phyloP scores from a whole-genome alignment of 306 rosid genomes.

The Trifolium repens region DNA sequence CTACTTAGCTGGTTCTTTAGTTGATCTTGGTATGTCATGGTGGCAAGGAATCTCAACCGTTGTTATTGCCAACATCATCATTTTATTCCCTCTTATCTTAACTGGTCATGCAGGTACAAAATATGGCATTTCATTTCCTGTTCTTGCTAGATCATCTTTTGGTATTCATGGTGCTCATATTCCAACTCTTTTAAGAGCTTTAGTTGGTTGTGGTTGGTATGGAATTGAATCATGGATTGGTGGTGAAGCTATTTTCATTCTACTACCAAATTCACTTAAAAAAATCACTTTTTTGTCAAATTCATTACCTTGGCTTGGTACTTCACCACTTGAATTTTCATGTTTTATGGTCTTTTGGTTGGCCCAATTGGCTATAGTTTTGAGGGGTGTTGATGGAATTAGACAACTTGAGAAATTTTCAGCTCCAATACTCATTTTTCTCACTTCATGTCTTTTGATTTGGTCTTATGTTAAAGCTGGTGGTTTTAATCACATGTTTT shows the following conservation, averaged over 20 bases:
- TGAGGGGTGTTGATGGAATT: slow-evolving; percentile 89
- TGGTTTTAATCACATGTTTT: slow-evolving; percentile 78
- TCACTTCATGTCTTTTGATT: slow-evolving; percentile 59
- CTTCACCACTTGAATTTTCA: slow-evolving; percentile 79
- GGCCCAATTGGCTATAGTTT: slow-evolving; percentile 67
- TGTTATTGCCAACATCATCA: slow-evolving; percentile 63
- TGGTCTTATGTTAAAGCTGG: slow-evolving; percentile 80
- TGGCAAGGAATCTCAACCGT: slow-evolving; percentile 95
- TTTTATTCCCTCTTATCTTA: slow-evolving; percentile 63
- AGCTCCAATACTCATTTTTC: slow-evolving; percentile 73
- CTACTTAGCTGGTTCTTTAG: slow-evolving; percentile 87
- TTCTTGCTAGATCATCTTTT: slow-evolving; percentile 79
- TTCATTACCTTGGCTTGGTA: slow-evolving; percentile 72
- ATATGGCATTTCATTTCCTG: slow-evolving; percentile 87
- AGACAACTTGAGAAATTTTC: slow-evolving; percentile 76
- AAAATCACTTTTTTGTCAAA: slow-evolving; percentile 42
- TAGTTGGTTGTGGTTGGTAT: slow-evolving; percentile 94
- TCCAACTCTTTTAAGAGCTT: slow-evolving; percentile 78
- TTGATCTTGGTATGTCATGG: slow-evolving; percentile 98
- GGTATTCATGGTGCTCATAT: slow-evolving; percentile 87
- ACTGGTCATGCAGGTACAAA: slow-evolving; percentile 81
- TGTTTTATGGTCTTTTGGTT: slow-evolving; percentile 74
- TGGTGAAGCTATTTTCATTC: slow-evolving; percentile 82
- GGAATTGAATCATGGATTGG: slow-evolving; percentile 97
- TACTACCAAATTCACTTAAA: slow-evolving; percentile 62